Conservation (phyloP, 768 basidiomycete genomes). For the Clathrus columnatus region DNA sequence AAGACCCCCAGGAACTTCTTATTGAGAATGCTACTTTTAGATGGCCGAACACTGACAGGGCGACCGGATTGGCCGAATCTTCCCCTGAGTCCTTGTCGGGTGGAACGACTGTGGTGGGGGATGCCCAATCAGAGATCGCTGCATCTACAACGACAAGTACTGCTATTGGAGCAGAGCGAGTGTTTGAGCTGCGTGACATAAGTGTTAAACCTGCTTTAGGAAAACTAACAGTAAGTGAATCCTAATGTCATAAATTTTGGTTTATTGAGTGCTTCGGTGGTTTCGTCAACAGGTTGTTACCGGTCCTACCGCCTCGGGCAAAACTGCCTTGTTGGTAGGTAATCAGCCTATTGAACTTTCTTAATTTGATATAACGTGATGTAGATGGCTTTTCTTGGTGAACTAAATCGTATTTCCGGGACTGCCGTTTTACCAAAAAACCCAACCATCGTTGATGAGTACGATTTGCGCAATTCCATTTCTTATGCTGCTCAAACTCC, state of each 20-base stretch:
- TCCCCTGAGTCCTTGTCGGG: background rate
- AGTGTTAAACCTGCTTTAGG: conserved; percentile 27
- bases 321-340: conserved; percentile 20
- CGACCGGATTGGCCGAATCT: background rate
- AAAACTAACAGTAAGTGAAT: conserved; percentile 23
- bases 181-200: conserved; percentile 27
- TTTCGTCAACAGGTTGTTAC: conserved; percentile 24
- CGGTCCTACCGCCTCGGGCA: conserved; percentile 27
- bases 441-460: conserved; percentile 21
- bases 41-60: conserved; percentile 21
- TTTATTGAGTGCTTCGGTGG: background rate
- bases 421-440: conserved; percentile 20
- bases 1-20: conserved; percentile 17
- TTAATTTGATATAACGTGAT: background rate
- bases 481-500: conserved; percentile 70
- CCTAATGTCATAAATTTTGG: background rate
- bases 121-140: background rate
- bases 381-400: conserved; percentile 16
- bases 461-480: conserved; percentile 34
- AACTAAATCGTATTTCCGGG: conserved; percentile 16
- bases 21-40: conserved; percentile 27
- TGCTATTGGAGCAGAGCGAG: background rate
- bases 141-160: background rate
- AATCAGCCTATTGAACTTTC: background rate
- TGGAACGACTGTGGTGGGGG: background rate